Conservation (phyloP, 768 basidiomycete species). For the Kwoniella dejecticola region DNA sequence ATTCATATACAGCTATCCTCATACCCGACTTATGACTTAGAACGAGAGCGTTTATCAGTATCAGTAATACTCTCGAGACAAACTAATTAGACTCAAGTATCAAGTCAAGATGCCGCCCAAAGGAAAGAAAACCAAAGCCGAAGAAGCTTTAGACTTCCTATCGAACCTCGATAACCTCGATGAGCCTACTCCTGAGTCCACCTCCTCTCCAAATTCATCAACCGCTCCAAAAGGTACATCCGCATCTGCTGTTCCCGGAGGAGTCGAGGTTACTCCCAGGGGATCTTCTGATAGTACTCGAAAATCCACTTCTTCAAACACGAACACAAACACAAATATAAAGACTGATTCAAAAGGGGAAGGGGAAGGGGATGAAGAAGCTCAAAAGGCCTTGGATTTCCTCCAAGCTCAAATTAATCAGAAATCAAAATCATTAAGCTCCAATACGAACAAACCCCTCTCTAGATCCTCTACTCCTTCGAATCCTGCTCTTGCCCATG, state of each 20-base stretch:
- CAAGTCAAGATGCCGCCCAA: constrained; percentile 43
- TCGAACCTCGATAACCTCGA: constrained; percentile 86
- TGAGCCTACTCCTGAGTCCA: no score
- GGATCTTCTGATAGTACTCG: constrained; percentile 35
- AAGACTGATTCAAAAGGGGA: neutral
- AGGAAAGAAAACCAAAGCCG: constrained; percentile 53
- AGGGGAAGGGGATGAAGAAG: constrained; percentile 62
- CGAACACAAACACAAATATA: constrained; percentile 10
- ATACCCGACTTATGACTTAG: no score
- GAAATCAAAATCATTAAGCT: constrained; percentile 63
- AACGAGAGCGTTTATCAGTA: no score
- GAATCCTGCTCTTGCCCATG: constrained; percentile 8
- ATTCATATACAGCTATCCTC: no score
- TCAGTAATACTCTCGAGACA: no score
- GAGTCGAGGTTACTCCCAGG: constrained; percentile 22
- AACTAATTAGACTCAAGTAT: no score
- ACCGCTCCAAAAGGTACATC: constrained; percentile 16
- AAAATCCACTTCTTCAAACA: constrained; percentile 11
- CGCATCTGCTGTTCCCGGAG: neutral
- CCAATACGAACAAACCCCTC: constrained; percentile 25
- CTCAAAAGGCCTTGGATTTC: constrained; percentile 84
- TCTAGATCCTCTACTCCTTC: constrained; percentile 52
- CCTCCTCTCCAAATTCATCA: constrained; percentile 28
- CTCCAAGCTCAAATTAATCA: constrained; percentile 86
- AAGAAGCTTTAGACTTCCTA: constrained; percentile 86